A percentile compares a stretch with the other conserved stretches of the same genome.
Conservation (phyloP, 1,284 basidiomycete species). For the Termitomyces sp. region DNA sequence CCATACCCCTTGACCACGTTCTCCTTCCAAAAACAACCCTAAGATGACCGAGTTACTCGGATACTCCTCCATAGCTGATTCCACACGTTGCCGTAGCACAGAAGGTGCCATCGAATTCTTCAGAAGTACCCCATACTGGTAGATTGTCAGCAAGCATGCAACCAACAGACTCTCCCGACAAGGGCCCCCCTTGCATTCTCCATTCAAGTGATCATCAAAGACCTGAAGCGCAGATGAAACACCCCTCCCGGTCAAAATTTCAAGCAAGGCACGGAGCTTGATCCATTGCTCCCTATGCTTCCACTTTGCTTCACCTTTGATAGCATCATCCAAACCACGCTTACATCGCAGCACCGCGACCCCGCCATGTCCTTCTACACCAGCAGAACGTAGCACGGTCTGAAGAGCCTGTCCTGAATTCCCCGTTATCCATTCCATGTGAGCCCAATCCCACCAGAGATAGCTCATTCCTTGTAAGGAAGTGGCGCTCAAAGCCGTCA, state of each 20-base stretch:
- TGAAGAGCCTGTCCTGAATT: slow-evolving; percentile 44
- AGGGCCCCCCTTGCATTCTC: slow-evolving; percentile 24
- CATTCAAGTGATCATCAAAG: slow-evolving; percentile 39
- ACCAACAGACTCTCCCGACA: slow-evolving; percentile 59
- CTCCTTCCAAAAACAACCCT: slow-evolving; percentile 73
- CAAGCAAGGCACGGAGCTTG: slow-evolving; percentile 58
- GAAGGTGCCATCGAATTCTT: slow-evolving; percentile 55
- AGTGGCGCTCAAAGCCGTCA: slow-evolving; percentile 37
- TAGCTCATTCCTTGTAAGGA: slow-evolving; percentile 34
- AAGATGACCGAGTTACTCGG: slow-evolving; percentile 72
- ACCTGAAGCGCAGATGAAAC: slow-evolving; percentile 37
- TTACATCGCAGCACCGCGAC: slow-evolving; percentile 54
- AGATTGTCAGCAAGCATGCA: slow-evolving; percentile 54
- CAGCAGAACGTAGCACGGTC: slow-evolving; percentile 50
- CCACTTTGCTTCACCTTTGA: slow-evolving; percentile 32
- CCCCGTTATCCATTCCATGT: slow-evolving; percentile 80
- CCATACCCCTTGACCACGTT: slow-evolving; percentile 74
- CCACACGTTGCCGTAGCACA: slow-evolving; percentile 55
- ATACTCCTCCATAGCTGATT: slow-evolving; percentile 51
- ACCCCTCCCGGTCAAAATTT: slow-evolving; percentile 47
- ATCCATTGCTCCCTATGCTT: slow-evolving; percentile 59
- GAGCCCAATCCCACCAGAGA: slow-evolving; percentile 87
- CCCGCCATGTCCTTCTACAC: slow-evolving; percentile 45
- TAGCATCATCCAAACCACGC: slow-evolving; percentile 49
- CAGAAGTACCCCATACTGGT: slow-evolving; percentile 52